A percentile compares a stretch with the other conserved stretches of the same genome.
phyloP scores from a whole-genome alignment of 768 basidiomycete genomes.

The Postia placenta region DNA sequence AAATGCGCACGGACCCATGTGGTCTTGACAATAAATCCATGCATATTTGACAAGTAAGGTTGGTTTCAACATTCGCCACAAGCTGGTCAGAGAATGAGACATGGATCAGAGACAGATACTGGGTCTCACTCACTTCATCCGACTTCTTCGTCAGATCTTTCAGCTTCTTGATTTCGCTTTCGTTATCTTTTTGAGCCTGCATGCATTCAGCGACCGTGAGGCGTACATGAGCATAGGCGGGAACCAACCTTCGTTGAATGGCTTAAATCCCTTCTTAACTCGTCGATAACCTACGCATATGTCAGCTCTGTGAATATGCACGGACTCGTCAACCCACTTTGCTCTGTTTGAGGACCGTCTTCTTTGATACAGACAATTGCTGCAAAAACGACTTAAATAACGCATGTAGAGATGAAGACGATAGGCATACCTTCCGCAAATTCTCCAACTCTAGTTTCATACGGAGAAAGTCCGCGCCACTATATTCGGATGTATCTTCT shows the following conservation, averaged over 20 bases:
- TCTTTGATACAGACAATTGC: conserved; percentile 18
- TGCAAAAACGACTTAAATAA: conserved; percentile 1
- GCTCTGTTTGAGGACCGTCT: conserved; percentile 19
- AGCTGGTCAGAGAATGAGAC: conserved; percentile 26
- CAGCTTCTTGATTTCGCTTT: conserved; percentile 47
- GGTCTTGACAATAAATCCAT: conserved; percentile 64
- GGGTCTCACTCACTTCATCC: conserved; percentile 44
- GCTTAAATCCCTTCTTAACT: conserved; percentile 18
- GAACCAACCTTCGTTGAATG: conserved; percentile 16
- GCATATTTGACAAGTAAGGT: conserved; percentile 71
- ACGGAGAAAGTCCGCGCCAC: conserved; percentile 15
- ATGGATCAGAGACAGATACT: background rate
- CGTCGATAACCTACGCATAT: conserved; percentile 18
- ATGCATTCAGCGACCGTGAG: background rate
- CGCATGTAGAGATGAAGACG: background rate
- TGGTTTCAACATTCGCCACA: conserved; percentile 48
- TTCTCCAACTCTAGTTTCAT: conserved; percentile 22
- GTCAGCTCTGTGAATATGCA: too few relatives aligned
- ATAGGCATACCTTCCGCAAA: conserved; percentile 17
- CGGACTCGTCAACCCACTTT: conserved; percentile 14
- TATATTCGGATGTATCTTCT: conserved; percentile 13
- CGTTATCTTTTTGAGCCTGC: conserved; percentile 17
- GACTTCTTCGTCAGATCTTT: conserved; percentile 48
- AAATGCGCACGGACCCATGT: conserved; percentile 46
- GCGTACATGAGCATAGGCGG: background rate